Percentiles rank a stretch among this genome's conserved stretches.
Evolutionary conservation across 139 green algal species (phyloP).

Genomic region (Chlorella sp.): DNA sequence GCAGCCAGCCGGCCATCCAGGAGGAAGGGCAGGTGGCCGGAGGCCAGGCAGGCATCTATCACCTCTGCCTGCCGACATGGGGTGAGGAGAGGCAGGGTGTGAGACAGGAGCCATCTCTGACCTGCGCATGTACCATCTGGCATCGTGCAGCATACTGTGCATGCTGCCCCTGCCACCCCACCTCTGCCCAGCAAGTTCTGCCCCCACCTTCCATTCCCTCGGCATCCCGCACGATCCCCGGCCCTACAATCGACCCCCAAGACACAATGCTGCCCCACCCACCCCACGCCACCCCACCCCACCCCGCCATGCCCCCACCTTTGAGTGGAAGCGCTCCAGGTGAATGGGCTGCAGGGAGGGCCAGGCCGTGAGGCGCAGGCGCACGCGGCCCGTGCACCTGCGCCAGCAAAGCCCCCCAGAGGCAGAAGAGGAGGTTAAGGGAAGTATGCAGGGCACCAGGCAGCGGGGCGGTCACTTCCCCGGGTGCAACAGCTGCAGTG

Average conservation of each 20-base stretch:
- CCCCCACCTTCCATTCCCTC: background rate
- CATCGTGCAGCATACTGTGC: background rate
- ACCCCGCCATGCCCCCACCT: background rate
- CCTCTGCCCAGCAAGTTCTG: too few relatives aligned
- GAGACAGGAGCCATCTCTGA: background rate
- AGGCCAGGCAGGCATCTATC: conserved; percentile 27
- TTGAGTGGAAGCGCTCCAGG: conserved; percentile 27
- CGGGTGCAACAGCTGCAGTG: too few relatives aligned
- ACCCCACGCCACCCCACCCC: background rate
- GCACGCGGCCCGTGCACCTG: conserved; percentile 27
- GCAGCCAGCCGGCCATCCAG: conserved; percentile 15
- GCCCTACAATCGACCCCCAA: too few relatives aligned
- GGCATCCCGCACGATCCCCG: too few relatives aligned
- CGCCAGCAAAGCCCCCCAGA: too few relatives aligned
- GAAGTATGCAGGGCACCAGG: too few relatives aligned
- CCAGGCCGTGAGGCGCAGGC: conserved; percentile 17
- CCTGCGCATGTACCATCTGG: background rate
- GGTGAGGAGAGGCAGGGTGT: background rate
- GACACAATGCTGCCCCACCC: background rate
- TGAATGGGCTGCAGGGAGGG: conserved; percentile 8
- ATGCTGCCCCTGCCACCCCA: too few relatives aligned
- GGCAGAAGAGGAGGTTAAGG: background rate
- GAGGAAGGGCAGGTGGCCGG: conserved; percentile 24
- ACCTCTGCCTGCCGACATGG: background rate
- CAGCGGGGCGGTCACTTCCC: too few relatives aligned